Conservation (phyloP, 495 filamentous ascomycete genomes). For the Tuber calosporum region DNA sequence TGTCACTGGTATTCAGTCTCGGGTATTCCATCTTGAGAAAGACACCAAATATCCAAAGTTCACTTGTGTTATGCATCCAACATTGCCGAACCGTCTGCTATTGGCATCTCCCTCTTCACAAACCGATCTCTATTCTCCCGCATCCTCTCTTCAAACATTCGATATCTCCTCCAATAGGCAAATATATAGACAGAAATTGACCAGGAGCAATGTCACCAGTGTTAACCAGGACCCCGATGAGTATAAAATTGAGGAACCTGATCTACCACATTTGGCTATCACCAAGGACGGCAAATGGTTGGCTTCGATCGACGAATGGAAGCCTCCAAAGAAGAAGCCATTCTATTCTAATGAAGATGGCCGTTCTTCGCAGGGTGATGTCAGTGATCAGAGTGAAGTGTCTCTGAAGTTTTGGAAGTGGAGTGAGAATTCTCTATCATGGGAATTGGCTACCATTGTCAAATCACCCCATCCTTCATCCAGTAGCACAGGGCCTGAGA, state of each 20-base stretch:
- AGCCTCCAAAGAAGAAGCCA: slow-evolving; percentile 56
- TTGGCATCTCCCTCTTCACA: slow-evolving; percentile 51
- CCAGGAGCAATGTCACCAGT: slow-evolving; percentile 77
- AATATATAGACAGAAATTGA: slow-evolving; percentile 74
- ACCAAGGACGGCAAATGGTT: slow-evolving; percentile 81
- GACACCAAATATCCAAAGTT: slow-evolving; percentile 13
- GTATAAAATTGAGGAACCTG: slow-evolving; percentile 61
- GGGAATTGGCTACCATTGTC: slow-evolving; percentile 72
- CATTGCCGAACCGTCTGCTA: slow-evolving; percentile 53
- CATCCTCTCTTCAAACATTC: slow-evolving; percentile 69
- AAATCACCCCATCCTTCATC: slow-evolving; percentile 65
- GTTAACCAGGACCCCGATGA: slow-evolving; percentile 65
- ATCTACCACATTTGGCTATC: slow-evolving; percentile 62
- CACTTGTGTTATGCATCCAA: slow-evolving; percentile 54
- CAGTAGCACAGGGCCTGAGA: slow-evolving; percentile 45
- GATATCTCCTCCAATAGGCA: slow-evolving; percentile 66
- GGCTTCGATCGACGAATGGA: slow-evolving; percentile 85
- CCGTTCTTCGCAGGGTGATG: slow-evolving; percentile 46
- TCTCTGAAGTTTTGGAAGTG: slow-evolving; percentile 89
- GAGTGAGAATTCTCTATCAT: slow-evolving; percentile 53
- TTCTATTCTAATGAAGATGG: not conserved
- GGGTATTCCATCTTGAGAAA: slow-evolving; percentile 11
- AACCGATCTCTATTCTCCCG: slow-evolving; percentile 31
- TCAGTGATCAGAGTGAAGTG: slow-evolving; percentile 49
- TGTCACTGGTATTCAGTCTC: slow-evolving; percentile 71